These are phyloP conservation scores for Ogataea methanolica DNA, from an alignment of 805 yeast genomes.

Conservation along the genomic window DNA sequence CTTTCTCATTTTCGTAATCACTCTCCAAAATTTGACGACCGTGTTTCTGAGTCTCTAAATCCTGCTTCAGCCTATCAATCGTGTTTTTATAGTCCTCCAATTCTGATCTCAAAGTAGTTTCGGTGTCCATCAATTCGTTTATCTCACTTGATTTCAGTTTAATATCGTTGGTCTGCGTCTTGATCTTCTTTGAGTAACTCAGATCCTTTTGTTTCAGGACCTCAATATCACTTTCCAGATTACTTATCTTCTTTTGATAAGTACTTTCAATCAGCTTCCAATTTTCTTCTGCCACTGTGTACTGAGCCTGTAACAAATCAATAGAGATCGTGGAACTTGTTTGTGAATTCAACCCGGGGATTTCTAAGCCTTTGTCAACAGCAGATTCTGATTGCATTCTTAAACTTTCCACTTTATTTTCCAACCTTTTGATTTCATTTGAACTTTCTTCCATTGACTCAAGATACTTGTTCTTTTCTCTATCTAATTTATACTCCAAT, in stretches of 20 bases:
- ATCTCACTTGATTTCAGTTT: conserved; percentile 28
- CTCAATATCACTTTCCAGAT: conserved; percentile 41
- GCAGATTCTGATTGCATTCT: conserved; percentile 56
- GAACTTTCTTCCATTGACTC: conserved; percentile 29
- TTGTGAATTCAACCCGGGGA: not conserved
- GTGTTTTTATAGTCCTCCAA: conserved; percentile 14
- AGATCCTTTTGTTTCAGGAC: conserved; percentile 29
- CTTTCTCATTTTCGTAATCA: conserved; percentile 28
- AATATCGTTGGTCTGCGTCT: conserved; percentile 33
- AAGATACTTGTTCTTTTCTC: conserved; percentile 23
- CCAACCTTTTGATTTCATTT: conserved; percentile 54
- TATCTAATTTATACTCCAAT: conserved; percentile 26
- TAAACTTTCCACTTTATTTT: conserved; percentile 63
- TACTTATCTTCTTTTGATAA: conserved; percentile 43
- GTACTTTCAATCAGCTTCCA: conserved; percentile 79
- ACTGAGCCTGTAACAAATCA: conserved; percentile 62
- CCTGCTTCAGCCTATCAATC: conserved; percentile 16
- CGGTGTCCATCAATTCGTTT: conserved; percentile 22
- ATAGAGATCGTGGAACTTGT: conserved; percentile 12
- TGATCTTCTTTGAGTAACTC: conserved; percentile 24
- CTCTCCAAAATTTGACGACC: conserved; percentile 24
- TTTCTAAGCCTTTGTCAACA: conserved; percentile 7
- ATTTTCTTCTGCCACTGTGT: conserved; percentile 69
- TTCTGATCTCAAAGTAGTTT: conserved; percentile 15
- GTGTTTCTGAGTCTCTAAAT: conserved; percentile 12